Conservation (phyloP, 2,329 filamentous ascomycete species). For the Gliomastix tumulicola region DNA sequence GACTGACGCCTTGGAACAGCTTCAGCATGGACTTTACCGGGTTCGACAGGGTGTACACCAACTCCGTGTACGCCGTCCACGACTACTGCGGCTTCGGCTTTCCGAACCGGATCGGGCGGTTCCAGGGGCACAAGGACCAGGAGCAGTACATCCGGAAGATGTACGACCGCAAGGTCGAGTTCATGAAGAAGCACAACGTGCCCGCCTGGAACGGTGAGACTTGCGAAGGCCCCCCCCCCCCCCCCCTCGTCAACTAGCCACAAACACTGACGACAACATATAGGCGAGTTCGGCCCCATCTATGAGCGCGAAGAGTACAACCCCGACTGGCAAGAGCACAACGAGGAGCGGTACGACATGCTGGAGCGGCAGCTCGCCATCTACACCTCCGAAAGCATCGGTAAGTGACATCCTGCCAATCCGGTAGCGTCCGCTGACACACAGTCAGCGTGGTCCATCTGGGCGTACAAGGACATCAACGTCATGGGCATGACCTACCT, state of each 20-base stretch:
- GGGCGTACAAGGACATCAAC: constrained; percentile 50
- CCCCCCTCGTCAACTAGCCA: too few species aligned
- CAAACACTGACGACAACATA: too few species aligned
- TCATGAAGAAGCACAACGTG: constrained; percentile 29
- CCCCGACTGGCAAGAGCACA: constrained; percentile 13
- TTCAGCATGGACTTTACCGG: constrained; percentile 20
- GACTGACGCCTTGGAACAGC: constrained; percentile 28
- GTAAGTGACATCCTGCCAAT: neutral
- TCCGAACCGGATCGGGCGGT: constrained; percentile 27
- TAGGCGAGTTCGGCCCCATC: constrained; percentile 41
- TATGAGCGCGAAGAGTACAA: constrained; percentile 30
- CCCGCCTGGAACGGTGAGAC: constrained; percentile 31
- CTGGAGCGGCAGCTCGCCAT: constrained; percentile 30
- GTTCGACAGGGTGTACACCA: constrained; percentile 29
- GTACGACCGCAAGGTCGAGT: constrained; percentile 33
- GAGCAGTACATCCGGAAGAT: constrained; percentile 16
- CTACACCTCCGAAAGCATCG: constrained; percentile 17
- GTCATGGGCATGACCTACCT: constrained; percentile 47
- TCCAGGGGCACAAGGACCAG: constrained; percentile 28
- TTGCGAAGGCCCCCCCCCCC: too few species aligned
- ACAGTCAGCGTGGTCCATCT: constrained; percentile 47
- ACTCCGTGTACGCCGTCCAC: constrained; percentile 43
- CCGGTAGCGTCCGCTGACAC: neutral
- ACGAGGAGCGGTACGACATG: constrained; percentile 28
- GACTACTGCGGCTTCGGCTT: constrained; percentile 48